Evolutionary conservation across 2,329 filamentous ascomycete species (phyloP).

Genomic region (Spiromastix sp.): DNA sequence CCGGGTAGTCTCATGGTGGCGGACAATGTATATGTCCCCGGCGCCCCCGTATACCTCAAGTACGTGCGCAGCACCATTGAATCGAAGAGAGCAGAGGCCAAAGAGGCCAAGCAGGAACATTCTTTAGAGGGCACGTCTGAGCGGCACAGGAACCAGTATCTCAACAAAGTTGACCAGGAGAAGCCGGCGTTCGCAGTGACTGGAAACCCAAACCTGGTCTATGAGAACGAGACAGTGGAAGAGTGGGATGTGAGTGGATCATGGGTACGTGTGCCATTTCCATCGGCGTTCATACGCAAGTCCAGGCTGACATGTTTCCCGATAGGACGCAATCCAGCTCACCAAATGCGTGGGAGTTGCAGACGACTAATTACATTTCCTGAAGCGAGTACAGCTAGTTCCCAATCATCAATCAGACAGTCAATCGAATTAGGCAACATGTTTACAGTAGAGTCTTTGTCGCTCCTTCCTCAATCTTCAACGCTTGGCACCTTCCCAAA

Average conservation of each 20-base stretch:
- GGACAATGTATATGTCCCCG: conserved; percentile 35
- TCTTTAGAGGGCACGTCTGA: conserved; percentile 15
- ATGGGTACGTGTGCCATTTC: conserved; percentile 39
- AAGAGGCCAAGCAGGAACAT: conserved; percentile 15
- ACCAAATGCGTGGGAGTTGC: conserved; percentile 45
- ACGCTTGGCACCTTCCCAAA: too few species aligned
- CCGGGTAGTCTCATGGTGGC: conserved; percentile 40
- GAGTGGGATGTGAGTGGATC: conserved; percentile 59
- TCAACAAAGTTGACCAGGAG: conserved; percentile 16
- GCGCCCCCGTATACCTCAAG: conserved; percentile 40
- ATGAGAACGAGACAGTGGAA: conserved; percentile 52
- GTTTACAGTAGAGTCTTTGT: too few species aligned
- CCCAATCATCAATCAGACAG: too few species aligned
- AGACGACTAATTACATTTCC: too few species aligned
- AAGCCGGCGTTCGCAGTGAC: conserved; percentile 17
- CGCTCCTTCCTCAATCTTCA: too few species aligned
- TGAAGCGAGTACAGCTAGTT: too few species aligned
- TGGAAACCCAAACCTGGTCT: conserved; percentile 56
- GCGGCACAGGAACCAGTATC: conserved; percentile 16
- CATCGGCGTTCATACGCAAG: conserved; percentile 5
- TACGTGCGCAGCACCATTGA: conserved; percentile 57
- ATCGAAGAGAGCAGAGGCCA: conserved; percentile 45
- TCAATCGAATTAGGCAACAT: too few species aligned
- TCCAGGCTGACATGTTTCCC: background rate
- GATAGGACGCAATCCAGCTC: conserved; percentile 55